Evolutionary conservation across 768 basidiomycete genomes (phyloP).

Genomic region (Rickenella mellea): DNA sequence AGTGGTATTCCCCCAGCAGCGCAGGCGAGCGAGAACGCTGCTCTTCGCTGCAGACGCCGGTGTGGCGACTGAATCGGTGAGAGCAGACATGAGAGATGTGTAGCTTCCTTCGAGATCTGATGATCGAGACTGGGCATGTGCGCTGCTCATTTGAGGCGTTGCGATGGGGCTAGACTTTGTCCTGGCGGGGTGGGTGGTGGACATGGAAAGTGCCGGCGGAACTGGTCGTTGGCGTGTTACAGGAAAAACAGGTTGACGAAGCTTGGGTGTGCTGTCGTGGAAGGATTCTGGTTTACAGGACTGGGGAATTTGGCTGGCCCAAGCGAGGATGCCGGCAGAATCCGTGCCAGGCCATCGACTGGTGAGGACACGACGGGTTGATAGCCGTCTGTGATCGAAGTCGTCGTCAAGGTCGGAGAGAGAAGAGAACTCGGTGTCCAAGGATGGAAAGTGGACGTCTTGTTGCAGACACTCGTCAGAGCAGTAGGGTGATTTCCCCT

Average conservation of each 20-base stretch:
- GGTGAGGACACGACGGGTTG: conserved; percentile 3
- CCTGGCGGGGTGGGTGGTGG: conserved; percentile 25
- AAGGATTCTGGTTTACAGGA: conserved; percentile 8
- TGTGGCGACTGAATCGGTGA: conserved; percentile 23
- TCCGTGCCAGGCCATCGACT: conserved; percentile 29
- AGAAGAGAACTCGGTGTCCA: conserved; percentile 7
- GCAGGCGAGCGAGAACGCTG: background rate
- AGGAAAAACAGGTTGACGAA: conserved; percentile 10
- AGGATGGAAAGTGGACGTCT: conserved; percentile 4
- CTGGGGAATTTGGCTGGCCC: conserved; percentile 22
- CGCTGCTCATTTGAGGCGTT: no score
- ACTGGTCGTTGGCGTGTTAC: conserved; percentile 16
- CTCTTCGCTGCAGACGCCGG: conserved; percentile 28
- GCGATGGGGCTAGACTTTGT: conserved; percentile 18
- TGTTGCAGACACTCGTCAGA: conserved; percentile 40
- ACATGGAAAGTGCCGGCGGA: conserved; percentile 42
- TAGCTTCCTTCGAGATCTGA: background rate
- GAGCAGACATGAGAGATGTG: conserved; percentile 7
- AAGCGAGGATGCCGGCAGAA: conserved; percentile 32
- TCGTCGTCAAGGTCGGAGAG: conserved; percentile 4
- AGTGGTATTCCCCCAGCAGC: no score
- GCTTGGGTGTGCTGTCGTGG: conserved; percentile 8
- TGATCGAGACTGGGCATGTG: conserved; percentile 8
- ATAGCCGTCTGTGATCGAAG: conserved; percentile 4
- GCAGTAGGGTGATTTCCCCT: conserved; percentile 38